phyloP scores from a whole-genome alignment of 2,329 filamentous ascomycete genomes.

The Macroventuria anomochaeta region DNA sequence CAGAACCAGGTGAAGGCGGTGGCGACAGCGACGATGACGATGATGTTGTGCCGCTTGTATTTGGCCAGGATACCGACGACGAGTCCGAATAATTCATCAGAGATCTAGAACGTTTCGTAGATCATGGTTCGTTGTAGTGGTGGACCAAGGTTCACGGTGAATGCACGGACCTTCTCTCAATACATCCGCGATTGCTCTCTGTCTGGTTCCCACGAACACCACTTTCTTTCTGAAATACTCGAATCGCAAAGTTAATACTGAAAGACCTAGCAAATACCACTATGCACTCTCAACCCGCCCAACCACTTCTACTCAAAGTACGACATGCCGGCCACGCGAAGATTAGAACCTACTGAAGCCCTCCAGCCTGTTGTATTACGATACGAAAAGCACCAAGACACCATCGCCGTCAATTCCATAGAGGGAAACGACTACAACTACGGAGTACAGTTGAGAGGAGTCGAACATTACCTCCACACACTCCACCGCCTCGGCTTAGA shows the following conservation, averaged over 20 bases:
- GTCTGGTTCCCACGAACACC: neutral
- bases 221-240: neutral
- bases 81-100: constrained; percentile 34
- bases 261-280: neutral
- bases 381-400: constrained; percentile 4
- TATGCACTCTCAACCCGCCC: neutral
- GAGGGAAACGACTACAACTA: neutral
- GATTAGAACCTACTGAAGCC: neutral
- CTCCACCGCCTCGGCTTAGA: neutral
- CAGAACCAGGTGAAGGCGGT: constrained; percentile 22
- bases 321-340: neutral
- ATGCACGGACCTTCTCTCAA: constrained; percentile 2
- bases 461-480: neutral
- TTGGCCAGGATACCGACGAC: constrained; percentile 47
- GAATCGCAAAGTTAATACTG: no score
- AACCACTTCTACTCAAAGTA: neutral
- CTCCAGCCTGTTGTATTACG: neutral
- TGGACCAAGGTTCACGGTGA: constrained; percentile 1
- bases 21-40: constrained; percentile 32
- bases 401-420: neutral
- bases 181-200: neutral
- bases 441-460: neutral
- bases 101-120: neutral
- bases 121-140: neutral
- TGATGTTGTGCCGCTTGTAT: constrained; percentile 40